Evolutionary conservation across 495 filamentous ascomycete species (phyloP).

Genomic region (Pyrenula massariospora): DNA sequence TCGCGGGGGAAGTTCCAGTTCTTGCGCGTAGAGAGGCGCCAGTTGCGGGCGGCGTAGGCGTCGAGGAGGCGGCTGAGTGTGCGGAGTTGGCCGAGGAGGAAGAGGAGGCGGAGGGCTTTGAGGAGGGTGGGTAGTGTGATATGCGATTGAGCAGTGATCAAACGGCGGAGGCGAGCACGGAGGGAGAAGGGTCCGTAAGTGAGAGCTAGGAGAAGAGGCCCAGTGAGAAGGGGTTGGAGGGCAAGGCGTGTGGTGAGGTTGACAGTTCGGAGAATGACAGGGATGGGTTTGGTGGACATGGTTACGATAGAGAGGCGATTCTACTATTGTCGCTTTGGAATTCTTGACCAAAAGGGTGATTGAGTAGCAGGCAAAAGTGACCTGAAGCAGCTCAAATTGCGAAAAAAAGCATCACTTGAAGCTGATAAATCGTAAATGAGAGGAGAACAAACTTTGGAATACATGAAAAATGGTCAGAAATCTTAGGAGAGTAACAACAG

Average conservation of each 20-base stretch:
- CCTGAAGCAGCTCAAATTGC: too few relatives aligned
- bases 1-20: constrained; percentile 6
- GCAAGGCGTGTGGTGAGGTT: background rate
- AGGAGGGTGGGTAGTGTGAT: background rate
- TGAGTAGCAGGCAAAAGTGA: too few relatives aligned
- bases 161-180: background rate
- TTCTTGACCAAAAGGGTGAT: too few relatives aligned
- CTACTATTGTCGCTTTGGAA: too few relatives aligned
- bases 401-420: too few relatives aligned
- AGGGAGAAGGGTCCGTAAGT: background rate
- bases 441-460: too few relatives aligned
- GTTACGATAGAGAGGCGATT: background rate
- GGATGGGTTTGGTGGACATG: background rate
- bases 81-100: background rate
- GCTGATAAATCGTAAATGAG: too few relatives aligned
- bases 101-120: background rate
- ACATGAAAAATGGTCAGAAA: too few relatives aligned
- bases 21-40: background rate
- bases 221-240: background rate
- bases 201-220: background rate
- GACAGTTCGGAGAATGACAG: background rate
- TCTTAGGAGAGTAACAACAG: too few relatives aligned
- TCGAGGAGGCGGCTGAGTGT: background rate
- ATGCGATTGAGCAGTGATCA: background rate
- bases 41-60: background rate